Base-by-base conservation (phyloP, 164 flowering plant genomes). In the Aristolochia californica region DNA sequence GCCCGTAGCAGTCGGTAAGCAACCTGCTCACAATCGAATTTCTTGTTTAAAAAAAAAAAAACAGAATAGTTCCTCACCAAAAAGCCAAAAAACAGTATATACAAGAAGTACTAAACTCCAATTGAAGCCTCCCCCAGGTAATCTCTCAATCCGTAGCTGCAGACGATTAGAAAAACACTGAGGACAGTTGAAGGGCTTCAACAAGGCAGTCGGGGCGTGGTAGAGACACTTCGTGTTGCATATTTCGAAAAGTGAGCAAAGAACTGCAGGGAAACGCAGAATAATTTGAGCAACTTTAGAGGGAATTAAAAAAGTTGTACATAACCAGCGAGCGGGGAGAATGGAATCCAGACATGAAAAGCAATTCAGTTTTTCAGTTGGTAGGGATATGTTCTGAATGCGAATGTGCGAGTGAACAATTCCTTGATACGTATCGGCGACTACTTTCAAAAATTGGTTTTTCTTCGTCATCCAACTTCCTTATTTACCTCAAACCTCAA, bases 321-420 rank as follows among this genome's bases (percentile, higher is more conserved):
- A 20, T n/a, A 45, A 48, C 7, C 52, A 28, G 25, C 22, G 49
- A 16, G 14, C 7, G 43, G n/a, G 15, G 40, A 38, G 62, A 59
- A 59, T 59, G 62, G 62, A 59, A 28, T 59, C 62, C 62, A 59
- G 62, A 45, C 30, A 59, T 59, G 62, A 18, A 59, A 59, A 34
- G 30, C 62, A 59, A 26, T 5, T 26, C 24, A 26, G 55, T 48
- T 48, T 34, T 30, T 59, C 62, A 18, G 54, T 59, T 48, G 54
- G 30, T 17, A 28, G 30, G 48, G 45, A 59, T 30, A 5, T 59
- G 45, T 48, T 59, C 61, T 30, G 54, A 59, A 45, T 14, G 44
- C 21, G 54, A 59, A 27, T 11, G 43, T 10, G 21, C 13, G n/a
- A 48, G 9, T 16, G 18, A 18, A 45, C 20, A 45, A 45, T 45